Conservation (phyloP, 768 basidiomycete genomes). For the Gelatoporia subvermispora region DNA sequence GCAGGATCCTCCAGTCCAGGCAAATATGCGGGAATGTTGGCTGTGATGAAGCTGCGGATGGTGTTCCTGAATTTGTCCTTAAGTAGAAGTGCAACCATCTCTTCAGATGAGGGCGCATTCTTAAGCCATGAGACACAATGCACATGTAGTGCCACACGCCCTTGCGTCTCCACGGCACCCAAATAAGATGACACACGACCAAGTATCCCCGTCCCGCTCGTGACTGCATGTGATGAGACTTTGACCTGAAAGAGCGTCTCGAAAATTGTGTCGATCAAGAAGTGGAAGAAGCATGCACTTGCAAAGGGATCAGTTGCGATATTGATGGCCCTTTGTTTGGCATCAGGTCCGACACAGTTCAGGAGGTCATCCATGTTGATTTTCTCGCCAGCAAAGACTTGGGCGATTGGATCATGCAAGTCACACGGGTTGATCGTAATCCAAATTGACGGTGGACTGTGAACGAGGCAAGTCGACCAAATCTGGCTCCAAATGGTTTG, state of each 20-base stretch:
- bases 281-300: slow-evolving; percentile 37
- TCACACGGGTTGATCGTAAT: slow-evolving; percentile 40
- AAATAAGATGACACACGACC: slow-evolving; percentile 30
- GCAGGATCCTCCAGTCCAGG: slow-evolving; percentile 17
- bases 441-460: slow-evolving; percentile 34
- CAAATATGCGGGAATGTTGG: slow-evolving; percentile 30
- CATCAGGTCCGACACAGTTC: slow-evolving; percentile 19
- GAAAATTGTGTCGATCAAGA: slow-evolving; percentile 28
- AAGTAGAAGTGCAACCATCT: slow-evolving; percentile 23
- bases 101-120: slow-evolving; percentile 26
- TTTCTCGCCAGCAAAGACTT: slow-evolving; percentile 36
- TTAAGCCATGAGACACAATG: slow-evolving; percentile 36
- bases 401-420: slow-evolving; percentile 38
- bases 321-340: slow-evolving; percentile 15
- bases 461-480: slow-evolving; percentile 29
- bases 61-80: slow-evolving; percentile 22
- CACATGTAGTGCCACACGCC: slow-evolving; percentile 35
- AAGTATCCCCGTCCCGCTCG: slow-evolving; percentile 26
- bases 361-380: slow-evolving; percentile 40
- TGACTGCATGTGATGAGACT: slow-evolving; percentile 8
- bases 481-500: slow-evolving; percentile 27
- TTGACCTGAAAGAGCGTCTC: slow-evolving; percentile 30
- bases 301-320: slow-evolving; percentile 37
- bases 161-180: slow-evolving; percentile 37
- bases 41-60: slow-evolving; percentile 25